Conservation (phyloP, 2,329 filamentous ascomycete genomes). For the Alternaria ethzedia region DNA sequence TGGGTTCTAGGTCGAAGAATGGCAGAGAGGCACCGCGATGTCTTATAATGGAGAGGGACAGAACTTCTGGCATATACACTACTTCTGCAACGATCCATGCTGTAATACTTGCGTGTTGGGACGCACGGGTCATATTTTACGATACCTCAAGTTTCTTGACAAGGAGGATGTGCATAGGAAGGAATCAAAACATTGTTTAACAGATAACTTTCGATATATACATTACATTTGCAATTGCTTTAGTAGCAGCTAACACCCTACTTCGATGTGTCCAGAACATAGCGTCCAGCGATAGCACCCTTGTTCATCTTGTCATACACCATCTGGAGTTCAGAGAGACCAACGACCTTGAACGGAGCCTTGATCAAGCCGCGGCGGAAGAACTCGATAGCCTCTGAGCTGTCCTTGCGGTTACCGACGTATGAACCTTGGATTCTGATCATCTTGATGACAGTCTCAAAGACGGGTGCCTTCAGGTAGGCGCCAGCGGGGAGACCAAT, state of each 20-base stretch:
- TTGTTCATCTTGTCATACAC: slow-evolving; percentile 76
- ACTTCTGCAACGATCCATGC: too few species aligned
- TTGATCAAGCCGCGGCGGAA: slow-evolving; percentile 83
- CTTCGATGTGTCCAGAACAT: slow-evolving; percentile 72
- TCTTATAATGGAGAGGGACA: background rate
- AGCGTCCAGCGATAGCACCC: slow-evolving; percentile 76
- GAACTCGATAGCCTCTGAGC: slow-evolving; percentile 89
- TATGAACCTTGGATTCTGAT: slow-evolving; percentile 87
- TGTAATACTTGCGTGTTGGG: background rate
- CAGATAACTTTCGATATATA: slow-evolving; percentile 9
- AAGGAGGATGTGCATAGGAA: too few species aligned
- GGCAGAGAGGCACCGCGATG: background rate
- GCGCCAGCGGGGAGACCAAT: slow-evolving; percentile 84
- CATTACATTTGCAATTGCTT: background rate
- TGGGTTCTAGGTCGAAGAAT: background rate
- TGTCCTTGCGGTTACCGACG: slow-evolving; percentile 90
- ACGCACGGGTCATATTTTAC: background rate
- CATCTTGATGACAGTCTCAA: slow-evolving; percentile 88
- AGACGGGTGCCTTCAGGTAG: slow-evolving; percentile 82
- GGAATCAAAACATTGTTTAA: background rate
- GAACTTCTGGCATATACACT: too few species aligned
- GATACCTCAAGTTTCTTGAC: too few species aligned
- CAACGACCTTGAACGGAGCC: slow-evolving; percentile 83
- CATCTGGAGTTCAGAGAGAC: slow-evolving; percentile 76
- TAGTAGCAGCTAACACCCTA: slow-evolving; percentile 16